Percentiles rank a stretch among this genome's conserved stretches.
Evolutionary conservation across 2,329 filamentous ascomycete species (phyloP).

Genomic region (Botrytis galanthina): DNA sequence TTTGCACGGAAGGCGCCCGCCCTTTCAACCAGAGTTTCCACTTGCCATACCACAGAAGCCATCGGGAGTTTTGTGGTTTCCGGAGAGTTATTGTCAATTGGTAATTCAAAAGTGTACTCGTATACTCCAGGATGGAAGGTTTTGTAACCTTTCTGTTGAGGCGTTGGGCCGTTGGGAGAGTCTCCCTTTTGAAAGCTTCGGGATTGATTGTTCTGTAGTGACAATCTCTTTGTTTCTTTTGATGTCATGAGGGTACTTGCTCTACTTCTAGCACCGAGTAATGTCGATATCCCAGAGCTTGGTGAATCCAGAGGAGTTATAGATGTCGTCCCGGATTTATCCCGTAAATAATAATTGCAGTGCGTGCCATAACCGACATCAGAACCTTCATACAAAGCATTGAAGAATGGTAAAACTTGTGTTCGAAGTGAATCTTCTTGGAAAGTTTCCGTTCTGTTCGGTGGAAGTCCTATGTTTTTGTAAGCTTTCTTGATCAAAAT

Average conservation of each 20-base stretch:
- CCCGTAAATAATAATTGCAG: slow-evolving; percentile 51
- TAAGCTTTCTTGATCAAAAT: not conserved
- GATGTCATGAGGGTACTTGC: slow-evolving; percentile 30
- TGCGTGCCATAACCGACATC: slow-evolving; percentile 60
- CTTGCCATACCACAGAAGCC: slow-evolving; percentile 67
- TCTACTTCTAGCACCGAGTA: slow-evolving; percentile 30
- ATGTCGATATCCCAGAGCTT: slow-evolving; percentile 30
- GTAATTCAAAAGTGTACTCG: slow-evolving; percentile 70
- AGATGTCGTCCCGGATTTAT: slow-evolving; percentile 33
- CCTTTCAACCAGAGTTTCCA: slow-evolving; percentile 67
- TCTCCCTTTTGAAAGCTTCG: slow-evolving; percentile 68
- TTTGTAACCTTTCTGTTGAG: slow-evolving; percentile 65
- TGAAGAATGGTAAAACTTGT: slow-evolving; percentile 90
- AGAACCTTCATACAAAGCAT: slow-evolving; percentile 64
- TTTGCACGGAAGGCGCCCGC: slow-evolving; percentile 70
- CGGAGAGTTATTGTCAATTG: slow-evolving; percentile 71
- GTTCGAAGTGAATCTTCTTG: slow-evolving; percentile 85
- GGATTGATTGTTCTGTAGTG: slow-evolving; percentile 62
- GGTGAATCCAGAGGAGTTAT: slow-evolving; percentile 30
- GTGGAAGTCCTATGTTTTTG: slow-evolving; percentile 66
- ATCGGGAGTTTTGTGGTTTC: slow-evolving; percentile 70
- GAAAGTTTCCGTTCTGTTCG: slow-evolving; percentile 75
- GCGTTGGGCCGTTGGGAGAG: slow-evolving; percentile 50
- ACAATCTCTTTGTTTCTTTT: slow-evolving; percentile 53
- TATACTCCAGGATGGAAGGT: slow-evolving; percentile 54